Conservation (phyloP, 73 alveolate species). For the Uronychia binucleata region DNA sequence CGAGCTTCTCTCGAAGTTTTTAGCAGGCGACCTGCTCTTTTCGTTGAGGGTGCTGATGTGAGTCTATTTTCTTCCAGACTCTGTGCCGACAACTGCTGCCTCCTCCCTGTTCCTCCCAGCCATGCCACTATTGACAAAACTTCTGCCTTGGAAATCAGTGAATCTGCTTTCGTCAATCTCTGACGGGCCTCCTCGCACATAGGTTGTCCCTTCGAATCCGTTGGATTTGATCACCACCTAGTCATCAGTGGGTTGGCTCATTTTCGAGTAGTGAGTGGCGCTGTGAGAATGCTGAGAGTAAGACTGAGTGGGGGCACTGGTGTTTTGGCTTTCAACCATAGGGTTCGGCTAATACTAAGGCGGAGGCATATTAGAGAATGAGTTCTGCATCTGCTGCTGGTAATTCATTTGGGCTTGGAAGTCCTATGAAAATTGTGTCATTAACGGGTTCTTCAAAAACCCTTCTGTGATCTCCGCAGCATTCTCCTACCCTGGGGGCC, state of each 20-base stretch:
- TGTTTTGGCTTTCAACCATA: not conserved
- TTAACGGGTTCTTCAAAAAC: not conserved
- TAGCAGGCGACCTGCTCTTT: not conserved
- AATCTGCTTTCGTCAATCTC: not conserved
- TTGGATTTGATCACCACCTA: not conserved
- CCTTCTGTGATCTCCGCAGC: not conserved
- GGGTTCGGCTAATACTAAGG: not conserved
- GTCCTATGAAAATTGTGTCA: not conserved
- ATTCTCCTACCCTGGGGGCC: no score
- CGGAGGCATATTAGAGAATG: not conserved
- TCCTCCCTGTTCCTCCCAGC: not conserved
- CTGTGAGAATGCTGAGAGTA: not conserved
- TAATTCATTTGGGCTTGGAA: no score
- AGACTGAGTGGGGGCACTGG: not conserved
- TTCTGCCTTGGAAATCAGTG: not conserved
- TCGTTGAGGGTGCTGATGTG: not conserved
- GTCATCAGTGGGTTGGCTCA: not conserved
- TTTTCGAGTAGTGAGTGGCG: not conserved
- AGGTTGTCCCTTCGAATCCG: not conserved
- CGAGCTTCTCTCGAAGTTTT: not conserved
- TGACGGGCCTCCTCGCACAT: not conserved
- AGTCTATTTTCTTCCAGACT: not conserved
- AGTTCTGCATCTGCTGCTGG: not conserved
- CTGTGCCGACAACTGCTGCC: not conserved
- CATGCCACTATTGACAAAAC: not conserved